Base-by-base conservation (phyloP, 208 protist genomes). In the Trypanosoma rangeli region DNA sequence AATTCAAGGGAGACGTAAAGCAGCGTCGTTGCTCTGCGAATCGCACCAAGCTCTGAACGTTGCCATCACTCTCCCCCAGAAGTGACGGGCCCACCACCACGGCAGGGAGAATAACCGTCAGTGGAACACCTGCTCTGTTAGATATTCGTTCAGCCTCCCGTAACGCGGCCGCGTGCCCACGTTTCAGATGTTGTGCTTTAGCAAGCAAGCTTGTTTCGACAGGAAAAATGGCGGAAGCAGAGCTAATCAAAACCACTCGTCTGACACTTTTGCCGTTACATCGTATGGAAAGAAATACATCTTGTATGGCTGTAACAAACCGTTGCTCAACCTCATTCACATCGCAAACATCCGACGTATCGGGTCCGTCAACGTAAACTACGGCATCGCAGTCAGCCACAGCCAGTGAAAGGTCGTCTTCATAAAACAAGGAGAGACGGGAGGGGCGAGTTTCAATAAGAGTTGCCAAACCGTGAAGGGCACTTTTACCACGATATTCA, bases 231-330 rank as follows among this genome's bases (percentile, higher is more conserved):
- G 49, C 13, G 1, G 69, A 67, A 18, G 69, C 69, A 22, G 69
- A 29, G 15, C 18, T 68, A n/a, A 68, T 53, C 12, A 63, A 50
- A 8, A 68, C 42, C 35, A 73, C 63, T 4, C 69, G 57, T 46
- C 58, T 39, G n/a, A 70, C 65, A 46, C 56, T 70, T 54, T 70
- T 62, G 22, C 65, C 65, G 54, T 63, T 29, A 12, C 22, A 55
- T 62, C 54, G 22, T 56, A 73, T 73, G 33, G 68, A 73, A 55
- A 73, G 24, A 73, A 73, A 73, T 50, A 73, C 28, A 66, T 73
- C 68, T 57, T 66, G 46, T 44, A 73, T 46, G 20, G 50, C 29
- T 42, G 28, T 22, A 1, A 62, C 20, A 61, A 65, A 73, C 13
- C 57, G 68, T 0, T 54, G 4, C 52, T 62, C 26, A 55, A 73